These are phyloP conservation scores for Ulvella scutata DNA, from an alignment of 139 green algal genomes.

Conservation along the genomic window DNA sequence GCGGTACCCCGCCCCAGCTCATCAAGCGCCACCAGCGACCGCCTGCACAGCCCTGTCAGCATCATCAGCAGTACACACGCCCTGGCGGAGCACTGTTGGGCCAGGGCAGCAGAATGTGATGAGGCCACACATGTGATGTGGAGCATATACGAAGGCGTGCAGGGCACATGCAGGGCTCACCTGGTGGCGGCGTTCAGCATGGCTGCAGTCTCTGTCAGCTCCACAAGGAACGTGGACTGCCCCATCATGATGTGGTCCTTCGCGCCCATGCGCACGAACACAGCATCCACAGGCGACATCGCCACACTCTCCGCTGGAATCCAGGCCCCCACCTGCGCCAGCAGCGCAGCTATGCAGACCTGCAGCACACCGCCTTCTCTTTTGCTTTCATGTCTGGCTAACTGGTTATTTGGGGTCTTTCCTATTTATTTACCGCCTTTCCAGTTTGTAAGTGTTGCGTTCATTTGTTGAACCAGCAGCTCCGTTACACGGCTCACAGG, in stretches of 20 bases:
- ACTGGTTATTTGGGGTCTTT: too few relatives aligned
- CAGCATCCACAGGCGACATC: slow-evolving; percentile 65
- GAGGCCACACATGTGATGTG: neutral
- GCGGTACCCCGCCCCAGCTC: slow-evolving; percentile 92
- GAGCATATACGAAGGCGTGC: neutral
- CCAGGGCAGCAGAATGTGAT: neutral
- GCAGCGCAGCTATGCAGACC: slow-evolving; percentile 69
- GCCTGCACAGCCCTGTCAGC: neutral
- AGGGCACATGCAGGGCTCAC: neutral
- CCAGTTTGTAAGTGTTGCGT: too few relatives aligned
- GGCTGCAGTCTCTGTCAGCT: slow-evolving; percentile 82
- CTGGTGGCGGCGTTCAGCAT: slow-evolving; percentile 55
- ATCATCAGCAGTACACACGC: too few relatives aligned
- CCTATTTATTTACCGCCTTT: too few relatives aligned
- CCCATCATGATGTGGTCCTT: slow-evolving; percentile 80
- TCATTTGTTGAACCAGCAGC: too few relatives aligned
- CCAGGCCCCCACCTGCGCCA: slow-evolving; percentile 75
- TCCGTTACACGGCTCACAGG: too few relatives aligned
- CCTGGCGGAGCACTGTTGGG: neutral
- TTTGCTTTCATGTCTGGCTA: too few relatives aligned
- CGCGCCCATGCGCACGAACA: slow-evolving; percentile 94
- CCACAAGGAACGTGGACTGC: slow-evolving; percentile 92
- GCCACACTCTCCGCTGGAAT: slow-evolving; percentile 67
- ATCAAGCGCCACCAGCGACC: slow-evolving; percentile 80
- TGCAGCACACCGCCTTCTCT: too few relatives aligned